Evolutionary conservation across 352 stramenopile genomes (phyloP).

Genomic region (Globisporangium radiosum): DNA sequence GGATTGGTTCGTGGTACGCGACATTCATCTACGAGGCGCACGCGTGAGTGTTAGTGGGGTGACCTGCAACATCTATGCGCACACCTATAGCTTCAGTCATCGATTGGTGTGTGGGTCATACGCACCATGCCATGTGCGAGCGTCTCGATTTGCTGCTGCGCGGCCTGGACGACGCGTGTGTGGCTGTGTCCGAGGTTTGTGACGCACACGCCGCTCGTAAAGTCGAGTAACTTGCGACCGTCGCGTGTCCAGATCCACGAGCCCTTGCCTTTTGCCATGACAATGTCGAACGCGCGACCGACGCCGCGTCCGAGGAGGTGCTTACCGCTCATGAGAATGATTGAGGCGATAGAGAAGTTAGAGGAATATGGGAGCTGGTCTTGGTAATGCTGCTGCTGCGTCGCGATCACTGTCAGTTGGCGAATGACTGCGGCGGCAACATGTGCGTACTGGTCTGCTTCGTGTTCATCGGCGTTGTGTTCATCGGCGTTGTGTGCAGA

Average conservation of each 20-base stretch:
- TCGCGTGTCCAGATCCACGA: conserved; percentile 85
- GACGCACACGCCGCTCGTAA: conserved; percentile 92
- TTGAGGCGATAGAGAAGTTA: too few species aligned
- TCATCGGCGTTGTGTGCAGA: background rate
- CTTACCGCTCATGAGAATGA: conserved; percentile 19
- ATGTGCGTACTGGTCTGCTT: too few species aligned
- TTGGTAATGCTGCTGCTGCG: background rate
- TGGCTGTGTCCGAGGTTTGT: conserved; percentile 90
- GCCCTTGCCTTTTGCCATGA: conserved; percentile 77
- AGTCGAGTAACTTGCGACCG: conserved; percentile 86
- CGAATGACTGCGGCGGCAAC: background rate
- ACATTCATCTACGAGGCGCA: conserved; percentile 78
- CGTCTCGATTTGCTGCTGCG: conserved; percentile 84
- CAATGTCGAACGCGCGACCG: conserved; percentile 75
- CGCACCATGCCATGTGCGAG: conserved; percentile 65
- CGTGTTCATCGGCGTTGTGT: background rate
- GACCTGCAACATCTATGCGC: too few species aligned
- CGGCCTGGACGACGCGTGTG: conserved; percentile 84
- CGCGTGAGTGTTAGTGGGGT: too few species aligned
- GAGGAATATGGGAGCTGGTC: background rate
- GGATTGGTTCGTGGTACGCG: conserved; percentile 88
- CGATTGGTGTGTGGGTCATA: conserved; percentile 14
- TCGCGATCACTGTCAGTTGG: background rate
- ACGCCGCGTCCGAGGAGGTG: conserved; percentile 63
- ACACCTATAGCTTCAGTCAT: background rate